phyloP scores from a whole-genome alignment of 2,329 filamentous ascomycete species.

The Moelleriella libera region DNA sequence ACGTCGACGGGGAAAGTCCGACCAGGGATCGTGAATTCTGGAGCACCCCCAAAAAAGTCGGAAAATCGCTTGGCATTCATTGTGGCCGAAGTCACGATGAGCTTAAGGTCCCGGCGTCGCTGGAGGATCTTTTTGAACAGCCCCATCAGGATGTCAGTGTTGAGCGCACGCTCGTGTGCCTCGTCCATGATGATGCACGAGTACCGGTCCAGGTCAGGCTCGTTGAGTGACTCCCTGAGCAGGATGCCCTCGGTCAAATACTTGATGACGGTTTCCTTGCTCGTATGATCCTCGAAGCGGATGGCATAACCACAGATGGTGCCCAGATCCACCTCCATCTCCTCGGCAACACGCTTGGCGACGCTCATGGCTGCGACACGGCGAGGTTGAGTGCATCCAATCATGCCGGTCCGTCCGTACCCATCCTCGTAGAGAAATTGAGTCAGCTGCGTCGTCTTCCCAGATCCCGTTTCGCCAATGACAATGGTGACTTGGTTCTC shows the following conservation, averaged over 20 bases:
- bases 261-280: slow-evolving; percentile 89
- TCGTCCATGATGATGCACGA: slow-evolving; percentile 99
- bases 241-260: slow-evolving; percentile 99
- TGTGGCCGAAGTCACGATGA: slow-evolving; percentile 95
- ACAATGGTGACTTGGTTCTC: slow-evolving; percentile 97
- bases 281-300: slow-evolving; percentile 96
- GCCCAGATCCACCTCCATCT: slow-evolving; percentile 90
- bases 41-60: slow-evolving; percentile 88
- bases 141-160: slow-evolving; percentile 95
- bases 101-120: slow-evolving; percentile 75
- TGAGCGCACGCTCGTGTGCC: slow-evolving; percentile 89
- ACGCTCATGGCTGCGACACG: slow-evolving; percentile 98
- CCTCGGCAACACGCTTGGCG: slow-evolving; percentile 92
- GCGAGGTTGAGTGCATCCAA: slow-evolving; percentile 90
- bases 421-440: slow-evolving; percentile 95
- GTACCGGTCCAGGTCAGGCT: slow-evolving; percentile 87
- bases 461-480: slow-evolving; percentile 91
- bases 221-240: slow-evolving; percentile 81
- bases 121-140: slow-evolving; percentile 94
- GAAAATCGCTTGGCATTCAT: slow-evolving; percentile 98
- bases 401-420: slow-evolving; percentile 76
- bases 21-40: slow-evolving; percentile 91
- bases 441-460: slow-evolving; percentile 93
- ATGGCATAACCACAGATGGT: slow-evolving; percentile 90
- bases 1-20: slow-evolving; percentile 95